A percentile compares a stretch with the other conserved stretches of the same genome.
Evolutionary conservation across 139 green algal species (phyloP).

Genomic region (Coelastrella sp.): DNA sequence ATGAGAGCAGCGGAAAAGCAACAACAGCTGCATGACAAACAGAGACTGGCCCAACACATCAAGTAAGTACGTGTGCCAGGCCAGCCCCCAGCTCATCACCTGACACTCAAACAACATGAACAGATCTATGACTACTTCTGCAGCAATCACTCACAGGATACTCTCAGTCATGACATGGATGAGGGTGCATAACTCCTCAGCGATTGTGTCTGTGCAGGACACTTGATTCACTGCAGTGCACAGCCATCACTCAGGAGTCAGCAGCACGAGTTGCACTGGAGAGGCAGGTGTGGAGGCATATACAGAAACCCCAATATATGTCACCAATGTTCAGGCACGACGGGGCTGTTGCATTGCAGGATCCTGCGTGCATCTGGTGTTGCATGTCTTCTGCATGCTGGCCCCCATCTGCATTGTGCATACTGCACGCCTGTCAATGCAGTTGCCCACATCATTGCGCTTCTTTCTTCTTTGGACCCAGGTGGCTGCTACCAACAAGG

Average conservation of each 20-base stretch:
- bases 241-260: constrained; percentile 6
- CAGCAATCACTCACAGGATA: too few species aligned
- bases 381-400: too few species aligned
- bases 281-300: background rate
- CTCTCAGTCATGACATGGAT: background rate
- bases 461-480: background rate
- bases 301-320: too few species aligned
- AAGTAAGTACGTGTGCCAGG: background rate
- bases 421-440: background rate
- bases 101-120: background rate
- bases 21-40: background rate
- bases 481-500: constrained; percentile 10
- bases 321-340: too few species aligned
- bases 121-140: background rate
- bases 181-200: too few species aligned
- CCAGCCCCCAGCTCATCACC: background rate
- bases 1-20: constrained; percentile 52
- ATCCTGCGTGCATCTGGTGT: too few species aligned
- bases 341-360: too few species aligned
- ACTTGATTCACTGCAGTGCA: constrained; percentile 29
- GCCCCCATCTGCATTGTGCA: too few species aligned
- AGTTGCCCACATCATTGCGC: background rate
- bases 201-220: constrained; percentile 5
- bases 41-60: constrained; percentile 15
- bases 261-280: constrained; percentile 11